Evolutionary conservation across 177 flowering plant species (phyloP).

Genomic region (Vitis hybrid): DNA sequence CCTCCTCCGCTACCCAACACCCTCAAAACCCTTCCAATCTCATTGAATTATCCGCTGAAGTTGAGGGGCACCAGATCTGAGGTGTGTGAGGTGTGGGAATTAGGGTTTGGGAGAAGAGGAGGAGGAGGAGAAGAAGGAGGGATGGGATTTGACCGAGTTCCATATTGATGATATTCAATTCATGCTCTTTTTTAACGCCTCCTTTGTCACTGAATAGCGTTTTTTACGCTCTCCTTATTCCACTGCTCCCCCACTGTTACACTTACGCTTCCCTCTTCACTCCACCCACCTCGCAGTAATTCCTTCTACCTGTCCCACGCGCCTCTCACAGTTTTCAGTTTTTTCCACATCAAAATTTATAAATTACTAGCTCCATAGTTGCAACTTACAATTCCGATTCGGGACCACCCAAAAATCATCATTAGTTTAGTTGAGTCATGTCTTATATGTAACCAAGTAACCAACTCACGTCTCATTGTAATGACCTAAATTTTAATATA

Average conservation of each 20-base stretch:
- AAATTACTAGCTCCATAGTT: too few species aligned
- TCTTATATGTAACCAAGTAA: too few species aligned
- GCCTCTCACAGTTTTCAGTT: too few species aligned
- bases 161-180: conserved; percentile 10
- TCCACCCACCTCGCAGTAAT: not conserved
- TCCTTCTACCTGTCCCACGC: not conserved
- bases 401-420: too few species aligned
- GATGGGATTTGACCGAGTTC: conserved; percentile 22
- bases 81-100: conserved; percentile 7
- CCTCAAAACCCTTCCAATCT: too few species aligned
- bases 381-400: too few species aligned
- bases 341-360: too few species aligned
- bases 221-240: conserved; percentile 11
- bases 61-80: not conserved
- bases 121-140: conserved; percentile 2
- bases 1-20: not conserved
- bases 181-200: conserved; percentile 7
- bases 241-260: not conserved
- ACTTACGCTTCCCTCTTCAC: not conserved
- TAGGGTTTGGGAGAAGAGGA: conserved; percentile 19
- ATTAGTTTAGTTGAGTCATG: too few species aligned
- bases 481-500: too few species aligned
- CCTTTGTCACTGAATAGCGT: conserved; percentile 7
- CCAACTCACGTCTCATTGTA: too few species aligned
- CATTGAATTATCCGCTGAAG: not conserved